Percentiles rank a stretch among this genome's conserved stretches.
Conservation (phyloP, 1,284 basidiomycete species). For the Apiotrichum brassicae region DNA sequence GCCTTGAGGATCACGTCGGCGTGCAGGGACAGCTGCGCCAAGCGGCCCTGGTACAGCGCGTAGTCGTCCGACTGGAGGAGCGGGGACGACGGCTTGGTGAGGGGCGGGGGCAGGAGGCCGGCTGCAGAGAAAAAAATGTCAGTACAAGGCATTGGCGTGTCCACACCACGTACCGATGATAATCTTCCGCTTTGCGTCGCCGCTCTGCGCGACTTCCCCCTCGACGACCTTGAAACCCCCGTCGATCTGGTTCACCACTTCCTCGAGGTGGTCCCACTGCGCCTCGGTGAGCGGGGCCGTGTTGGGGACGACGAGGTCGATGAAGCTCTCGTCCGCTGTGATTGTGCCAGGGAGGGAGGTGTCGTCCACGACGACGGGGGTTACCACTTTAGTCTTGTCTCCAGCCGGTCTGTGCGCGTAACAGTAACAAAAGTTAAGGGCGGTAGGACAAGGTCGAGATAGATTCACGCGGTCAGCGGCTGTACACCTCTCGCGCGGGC, state of each 20-base stretch:
- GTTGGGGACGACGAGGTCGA: constrained; percentile 39
- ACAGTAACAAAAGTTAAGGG: background rate
- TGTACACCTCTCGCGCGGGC: too few species aligned
- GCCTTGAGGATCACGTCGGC: constrained; percentile 71
- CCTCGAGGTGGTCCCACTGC: constrained; percentile 66
- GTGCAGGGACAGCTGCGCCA: constrained; percentile 68
- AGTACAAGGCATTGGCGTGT: background rate
- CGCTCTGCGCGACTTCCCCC: constrained; percentile 5
- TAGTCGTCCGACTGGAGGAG: constrained; percentile 72
- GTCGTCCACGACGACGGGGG: background rate
- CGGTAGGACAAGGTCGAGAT: background rate
- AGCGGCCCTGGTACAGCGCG: constrained; percentile 63
- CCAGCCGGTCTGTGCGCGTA: background rate
- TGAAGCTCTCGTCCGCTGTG: background rate
- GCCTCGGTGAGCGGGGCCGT: constrained; percentile 47
- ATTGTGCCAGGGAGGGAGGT: background rate
- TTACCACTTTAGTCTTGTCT: background rate
- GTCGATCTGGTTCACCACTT: constrained; percentile 53
- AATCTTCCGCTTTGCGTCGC: constrained; percentile 54
- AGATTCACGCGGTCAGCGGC: background rate
- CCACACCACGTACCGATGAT: constrained; percentile 60
- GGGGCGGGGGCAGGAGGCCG: constrained; percentile 76
- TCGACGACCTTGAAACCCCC: constrained; percentile 24
- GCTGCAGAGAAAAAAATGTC: constrained; percentile 49
- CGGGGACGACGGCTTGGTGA: constrained; percentile 62